Evolutionary conservation across 1,284 basidiomycete genomes (phyloP).

Genomic region (Trametes sp.): DNA sequence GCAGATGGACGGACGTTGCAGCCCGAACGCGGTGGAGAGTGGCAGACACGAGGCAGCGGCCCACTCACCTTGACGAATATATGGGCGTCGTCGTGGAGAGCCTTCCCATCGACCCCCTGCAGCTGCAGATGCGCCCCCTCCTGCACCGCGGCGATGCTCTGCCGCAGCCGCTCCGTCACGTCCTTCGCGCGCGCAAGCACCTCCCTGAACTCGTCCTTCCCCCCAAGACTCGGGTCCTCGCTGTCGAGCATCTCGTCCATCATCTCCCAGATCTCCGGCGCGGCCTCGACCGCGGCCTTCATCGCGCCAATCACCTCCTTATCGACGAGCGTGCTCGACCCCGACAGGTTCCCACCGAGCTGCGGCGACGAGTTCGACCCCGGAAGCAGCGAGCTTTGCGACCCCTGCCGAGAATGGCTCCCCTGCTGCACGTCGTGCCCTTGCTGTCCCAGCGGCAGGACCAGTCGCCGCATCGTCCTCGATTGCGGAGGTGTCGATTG

Average conservation of each 20-base stretch:
- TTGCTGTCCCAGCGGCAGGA: constrained; percentile 27
- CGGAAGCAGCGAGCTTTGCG: constrained; percentile 59
- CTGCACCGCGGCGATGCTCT: constrained; percentile 60
- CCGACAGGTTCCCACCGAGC: constrained; percentile 30
- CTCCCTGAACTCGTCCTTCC: constrained; percentile 53
- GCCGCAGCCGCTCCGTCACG: constrained; percentile 63
- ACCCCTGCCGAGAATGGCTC: constrained; percentile 64
- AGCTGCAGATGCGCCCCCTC: constrained; percentile 43
- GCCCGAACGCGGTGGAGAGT: constrained; percentile 5
- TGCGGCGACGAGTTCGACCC: constrained; percentile 45
- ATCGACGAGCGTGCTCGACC: constrained; percentile 66
- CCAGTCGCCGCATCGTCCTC: constrained; percentile 49
- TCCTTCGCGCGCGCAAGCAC: constrained; percentile 61
- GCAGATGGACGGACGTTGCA: constrained; percentile 3
- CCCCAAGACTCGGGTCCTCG: constrained; percentile 47
- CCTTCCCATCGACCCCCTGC: constrained; percentile 56
- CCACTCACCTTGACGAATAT: constrained; percentile 71
- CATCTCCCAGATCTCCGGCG: constrained; percentile 77
- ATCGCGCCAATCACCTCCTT: constrained; percentile 75
- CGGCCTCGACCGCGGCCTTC: constrained; percentile 69
- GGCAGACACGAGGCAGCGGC: constrained; percentile 24
- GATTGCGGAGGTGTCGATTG: constrained; percentile 48
- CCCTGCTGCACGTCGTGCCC: constrained; percentile 29
- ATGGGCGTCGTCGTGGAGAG: constrained; percentile 74
- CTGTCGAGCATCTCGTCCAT: constrained; percentile 63